phyloP scores from a whole-genome alignment of 352 stramenopile species.

The Phytophthora quininea region DNA sequence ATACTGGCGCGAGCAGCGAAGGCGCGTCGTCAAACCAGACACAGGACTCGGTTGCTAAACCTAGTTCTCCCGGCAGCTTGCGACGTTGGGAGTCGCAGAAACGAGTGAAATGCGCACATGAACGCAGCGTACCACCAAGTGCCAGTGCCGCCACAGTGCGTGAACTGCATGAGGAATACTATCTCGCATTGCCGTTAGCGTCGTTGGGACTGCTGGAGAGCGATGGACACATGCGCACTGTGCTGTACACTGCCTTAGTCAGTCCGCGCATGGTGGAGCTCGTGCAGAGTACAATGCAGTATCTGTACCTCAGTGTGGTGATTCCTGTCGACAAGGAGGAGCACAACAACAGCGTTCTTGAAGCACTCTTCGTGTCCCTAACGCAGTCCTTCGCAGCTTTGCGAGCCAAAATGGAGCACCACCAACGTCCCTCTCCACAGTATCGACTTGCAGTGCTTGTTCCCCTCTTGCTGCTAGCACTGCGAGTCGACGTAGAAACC shows the following conservation, averaged over 20 bases:
- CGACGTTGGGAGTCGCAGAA: conserved; percentile 42
- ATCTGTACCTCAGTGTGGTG: conserved; percentile 57
- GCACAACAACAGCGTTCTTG: conserved; percentile 21
- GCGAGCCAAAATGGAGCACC: conserved; percentile 27
- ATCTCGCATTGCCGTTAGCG: conserved; percentile 44
- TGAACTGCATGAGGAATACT: conserved; percentile 60
- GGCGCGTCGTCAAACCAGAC: conserved; percentile 14
- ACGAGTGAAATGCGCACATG: conserved; percentile 50
- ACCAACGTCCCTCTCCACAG: conserved; percentile 10
- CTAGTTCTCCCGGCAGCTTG: conserved; percentile 34
- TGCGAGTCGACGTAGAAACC: conserved; percentile 67
- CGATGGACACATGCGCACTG: conserved; percentile 29
- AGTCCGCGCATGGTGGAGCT: conserved; percentile 41
- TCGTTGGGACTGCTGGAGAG: conserved; percentile 45
- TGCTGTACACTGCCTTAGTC: conserved; percentile 37
- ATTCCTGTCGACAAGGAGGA: conserved; percentile 10
- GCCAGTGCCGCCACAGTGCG: conserved; percentile 35
- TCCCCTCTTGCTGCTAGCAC: conserved; percentile 58
- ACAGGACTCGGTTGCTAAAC: not conserved
- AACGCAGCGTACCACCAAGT: conserved; percentile 41
- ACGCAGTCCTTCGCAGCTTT: conserved; percentile 40
- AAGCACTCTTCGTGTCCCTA: conserved; percentile 53
- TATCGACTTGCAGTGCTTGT: conserved; percentile 40
- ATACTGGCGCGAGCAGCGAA: conserved; percentile 12
- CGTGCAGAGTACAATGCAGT: conserved; percentile 35